A percentile compares a stretch with the other conserved stretches of the same genome.
phyloP scores from a whole-genome alignment of 805 yeast genomes.

The Cyberlindnera lachancei region DNA sequence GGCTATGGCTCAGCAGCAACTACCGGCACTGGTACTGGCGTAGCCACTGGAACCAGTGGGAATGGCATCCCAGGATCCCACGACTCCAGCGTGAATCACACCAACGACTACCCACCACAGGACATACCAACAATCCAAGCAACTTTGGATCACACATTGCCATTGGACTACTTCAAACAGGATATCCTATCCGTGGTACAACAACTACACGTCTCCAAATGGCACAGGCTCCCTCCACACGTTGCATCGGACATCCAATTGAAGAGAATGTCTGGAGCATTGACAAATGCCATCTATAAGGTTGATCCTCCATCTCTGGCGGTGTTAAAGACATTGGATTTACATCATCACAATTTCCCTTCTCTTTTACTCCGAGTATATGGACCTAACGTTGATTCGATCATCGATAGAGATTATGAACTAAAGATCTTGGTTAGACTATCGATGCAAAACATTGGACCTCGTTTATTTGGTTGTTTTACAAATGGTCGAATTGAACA shows the following conservation, averaged over 20 bases:
- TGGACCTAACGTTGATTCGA: conserved; percentile 78
- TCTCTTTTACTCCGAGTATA: conserved; percentile 71
- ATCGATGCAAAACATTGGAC: conserved; percentile 77
- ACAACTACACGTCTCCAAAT: conserved; percentile 61
- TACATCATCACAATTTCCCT: conserved; percentile 39
- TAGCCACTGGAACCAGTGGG: too few relatives aligned
- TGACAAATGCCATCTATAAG: conserved; percentile 84
- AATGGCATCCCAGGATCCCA: too few relatives aligned
- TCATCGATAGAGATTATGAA: conserved; percentile 83
- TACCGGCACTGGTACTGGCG: too few relatives aligned
- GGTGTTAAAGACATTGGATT: conserved; percentile 26
- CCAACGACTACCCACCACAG: too few relatives aligned
- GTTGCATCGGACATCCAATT: conserved; percentile 41
- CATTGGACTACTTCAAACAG: conserved; percentile 76
- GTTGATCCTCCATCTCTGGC: conserved; percentile 47
- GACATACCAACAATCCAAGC: conserved; percentile 46
- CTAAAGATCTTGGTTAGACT: conserved; percentile 64
- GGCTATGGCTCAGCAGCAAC: too few relatives aligned
- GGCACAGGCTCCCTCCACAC: conserved; percentile 46
- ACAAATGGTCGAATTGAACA: conserved; percentile 93
- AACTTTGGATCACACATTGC: conserved; percentile 66
- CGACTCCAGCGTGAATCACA: too few relatives aligned
- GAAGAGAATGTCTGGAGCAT: conserved; percentile 79
- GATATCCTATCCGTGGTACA: conserved; percentile 65
- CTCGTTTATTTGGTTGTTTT: conserved; percentile 81